Base-by-base conservation (phyloP, 495 filamentous ascomycete genomes). In the Diplogelasinospora grovesii region DNA sequence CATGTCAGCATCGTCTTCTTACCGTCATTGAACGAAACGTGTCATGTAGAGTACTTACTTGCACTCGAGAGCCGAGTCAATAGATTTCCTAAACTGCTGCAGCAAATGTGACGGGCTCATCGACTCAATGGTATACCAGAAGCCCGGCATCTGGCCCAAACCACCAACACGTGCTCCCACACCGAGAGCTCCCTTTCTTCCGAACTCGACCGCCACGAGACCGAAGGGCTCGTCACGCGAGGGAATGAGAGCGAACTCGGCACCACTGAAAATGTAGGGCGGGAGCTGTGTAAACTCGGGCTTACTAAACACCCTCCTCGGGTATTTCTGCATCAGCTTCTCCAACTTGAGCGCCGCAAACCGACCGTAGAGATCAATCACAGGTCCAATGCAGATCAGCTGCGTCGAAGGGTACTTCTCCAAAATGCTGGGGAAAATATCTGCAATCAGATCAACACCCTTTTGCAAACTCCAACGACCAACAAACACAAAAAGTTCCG, bases 141-240 rank as follows among this genome's bases (percentile, higher is more conserved):
- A 86, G 24, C 84, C 83, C n/a, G 83, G 83, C 82, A 86, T 86
- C 47, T 85, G 79, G 2, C 83, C 83, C 22, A 88, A 68, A 59
- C 82, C 82, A 67, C 73, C 73, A 21, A 78, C 74, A 13, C 74
- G 66, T 23, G 81, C 78, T 15, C 83, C 83, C 38, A 88, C 81
- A 36, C 83, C 82, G 11, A 88, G 68, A 10, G 83, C 84, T 28
- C 83, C 83, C 56, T 87, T 86, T 18, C 83, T 70, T 19, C 83
- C 83, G 48, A 87, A 88, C 52, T 88, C 83, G 30, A 88, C 83
- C 22, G 83, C 84, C 3, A 87, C 84, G n/a, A 89, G 61, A 21
- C 84, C 84, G 47, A 89, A 89, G 0, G 84, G 84, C 55, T 89
- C 84, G 46, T 89, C 84, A 42, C 84, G 77, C 13, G 81, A 85